phyloP scores from a whole-genome alignment of 2,329 filamentous ascomycete genomes.

The Xylariomycetidae sp. region DNA sequence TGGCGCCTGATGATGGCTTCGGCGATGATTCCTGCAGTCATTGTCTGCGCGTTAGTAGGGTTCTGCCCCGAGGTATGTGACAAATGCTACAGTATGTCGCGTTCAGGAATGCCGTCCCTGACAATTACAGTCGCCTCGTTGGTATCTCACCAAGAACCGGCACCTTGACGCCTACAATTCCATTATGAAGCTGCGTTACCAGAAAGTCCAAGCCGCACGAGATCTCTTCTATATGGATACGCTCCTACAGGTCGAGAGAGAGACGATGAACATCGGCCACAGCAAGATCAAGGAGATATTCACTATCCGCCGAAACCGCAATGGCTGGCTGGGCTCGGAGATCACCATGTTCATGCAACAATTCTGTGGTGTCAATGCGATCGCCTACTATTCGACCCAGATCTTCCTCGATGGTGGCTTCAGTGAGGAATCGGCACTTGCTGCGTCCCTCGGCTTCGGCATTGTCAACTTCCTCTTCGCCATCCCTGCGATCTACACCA shows the following conservation, averaged over 20 bases:
- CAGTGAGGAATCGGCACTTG: slow-evolving; percentile 43
- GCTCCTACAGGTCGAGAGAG: slow-evolving; percentile 50
- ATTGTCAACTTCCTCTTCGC: slow-evolving; percentile 61
- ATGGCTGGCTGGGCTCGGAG: slow-evolving; percentile 53
- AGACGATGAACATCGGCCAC: slow-evolving; percentile 41
- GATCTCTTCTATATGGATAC: slow-evolving; percentile 53
- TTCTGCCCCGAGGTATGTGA: slow-evolving; percentile 30
- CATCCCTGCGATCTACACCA: slow-evolving; percentile 57
- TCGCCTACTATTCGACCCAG: slow-evolving; percentile 47
- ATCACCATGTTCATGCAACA: slow-evolving; percentile 66
- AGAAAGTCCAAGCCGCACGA: slow-evolving; percentile 48
- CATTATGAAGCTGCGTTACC: slow-evolving; percentile 41
- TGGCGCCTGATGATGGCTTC: slow-evolving; percentile 68
- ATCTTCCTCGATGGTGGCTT: slow-evolving; percentile 55
- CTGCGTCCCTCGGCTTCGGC: slow-evolving; percentile 58
- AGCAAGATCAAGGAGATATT: slow-evolving; percentile 51
- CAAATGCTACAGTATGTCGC: not conserved
- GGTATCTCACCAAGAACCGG: slow-evolving; percentile 41
- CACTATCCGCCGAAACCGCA: slow-evolving; percentile 55
- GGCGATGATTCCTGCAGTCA: slow-evolving; percentile 55
- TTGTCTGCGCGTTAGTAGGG: slow-evolving; percentile 50
- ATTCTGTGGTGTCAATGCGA: slow-evolving; percentile 42
- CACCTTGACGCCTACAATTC: slow-evolving; percentile 41
- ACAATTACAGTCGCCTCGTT: slow-evolving; percentile 21
- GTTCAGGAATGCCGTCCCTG: slow-evolving; percentile 4